Evolutionary conservation across 176 grass and related monocot species (phyloP), one percentile per base, ranked within the genome.

Genomic region (Neostapfia colusana): DNA sequence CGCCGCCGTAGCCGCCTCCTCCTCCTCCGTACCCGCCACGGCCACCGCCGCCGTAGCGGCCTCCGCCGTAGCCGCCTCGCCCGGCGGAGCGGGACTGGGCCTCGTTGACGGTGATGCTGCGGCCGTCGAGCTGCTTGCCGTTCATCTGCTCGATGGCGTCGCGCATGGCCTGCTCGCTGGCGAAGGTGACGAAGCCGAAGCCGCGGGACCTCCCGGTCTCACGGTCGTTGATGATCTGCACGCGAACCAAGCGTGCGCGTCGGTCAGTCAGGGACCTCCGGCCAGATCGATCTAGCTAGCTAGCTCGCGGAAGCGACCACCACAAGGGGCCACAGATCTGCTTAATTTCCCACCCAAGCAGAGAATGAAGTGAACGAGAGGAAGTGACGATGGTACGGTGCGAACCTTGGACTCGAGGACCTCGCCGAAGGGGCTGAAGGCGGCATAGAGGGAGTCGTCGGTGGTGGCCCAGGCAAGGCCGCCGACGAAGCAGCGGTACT

Each of bases 401-500:
- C 31, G 3, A 13, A 97, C 91, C 95, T 99, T 99, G 28, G 95
- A 90, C 8, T 99, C 95, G 53, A 99, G 59, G 80, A 99, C 82
- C 79, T 99, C 89, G 85, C 95, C 91, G 69, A 10, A 99, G 58
- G 40, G 0, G 63, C 65, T 75, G 89, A 99, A 99, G 79, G 95
- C 95, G 13, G 35, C 24, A 56, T 99, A 74, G 69, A 99, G 89
- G 61, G 85, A 76, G 80, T 63, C 7, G 83, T 99, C 91, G 43
- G 90, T 87, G 73, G 95, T 99, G 80, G 89, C 80, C 95, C 91
- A 99, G 41, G 95, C 91, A 12, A 99, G 91, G 50, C 91, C 95
- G 69, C 91, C 95, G 31, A 99, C 91, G 69, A 99, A 99, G 82
- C 91, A 92, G 64, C 95, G 91, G 89, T 74, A 98, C 85, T 94